phyloP scores from a whole-genome alignment of 352 stramenopile species.

The Globisporangium megalacanthum region DNA sequence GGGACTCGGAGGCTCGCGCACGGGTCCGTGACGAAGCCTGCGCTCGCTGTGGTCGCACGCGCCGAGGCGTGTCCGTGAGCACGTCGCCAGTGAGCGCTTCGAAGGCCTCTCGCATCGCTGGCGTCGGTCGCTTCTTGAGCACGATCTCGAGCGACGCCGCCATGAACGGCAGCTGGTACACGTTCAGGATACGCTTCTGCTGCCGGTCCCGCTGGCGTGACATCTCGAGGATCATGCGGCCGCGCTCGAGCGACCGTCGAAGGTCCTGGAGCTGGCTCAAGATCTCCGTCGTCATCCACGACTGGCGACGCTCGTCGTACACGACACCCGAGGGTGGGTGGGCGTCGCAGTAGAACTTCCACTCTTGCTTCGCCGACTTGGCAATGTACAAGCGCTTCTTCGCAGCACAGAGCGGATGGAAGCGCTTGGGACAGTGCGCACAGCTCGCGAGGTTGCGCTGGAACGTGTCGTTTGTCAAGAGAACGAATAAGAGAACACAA shows the following conservation, averaged over 20 bases:
- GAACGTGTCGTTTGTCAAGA: slow-evolving; percentile 1
- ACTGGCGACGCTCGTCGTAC: slow-evolving; percentile 64
- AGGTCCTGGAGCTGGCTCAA: slow-evolving; percentile 70
- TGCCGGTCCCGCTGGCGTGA: slow-evolving; percentile 77
- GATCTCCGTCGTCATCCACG: slow-evolving; percentile 77
- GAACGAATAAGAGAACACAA: slow-evolving; percentile 4
- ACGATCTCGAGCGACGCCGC: slow-evolving; percentile 64
- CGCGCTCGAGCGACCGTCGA: slow-evolving; percentile 68
- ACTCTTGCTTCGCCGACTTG: slow-evolving; percentile 53
- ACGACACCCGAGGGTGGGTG: slow-evolving; percentile 61
- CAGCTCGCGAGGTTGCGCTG: slow-evolving; percentile 52
- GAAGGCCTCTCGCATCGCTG: slow-evolving; percentile 71
- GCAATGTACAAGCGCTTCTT: slow-evolving; percentile 60
- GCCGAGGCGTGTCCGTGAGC: slow-evolving; percentile 44
- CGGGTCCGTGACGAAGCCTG: neutral
- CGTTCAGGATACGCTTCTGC: slow-evolving; percentile 69
- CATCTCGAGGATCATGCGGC: slow-evolving; percentile 84
- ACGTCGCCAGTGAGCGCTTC: slow-evolving; percentile 46
- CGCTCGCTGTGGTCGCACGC: slow-evolving; percentile 14
- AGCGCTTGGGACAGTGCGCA: slow-evolving; percentile 49
- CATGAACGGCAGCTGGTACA: slow-evolving; percentile 57
- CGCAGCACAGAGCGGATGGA: slow-evolving; percentile 70
- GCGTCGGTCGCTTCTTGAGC: slow-evolving; percentile 65
- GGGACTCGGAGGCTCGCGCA: neutral
- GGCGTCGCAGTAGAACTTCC: slow-evolving; percentile 71